These are phyloP conservation scores for Niebla homalea DNA, from an alignment of 495 filamentous ascomycete genomes.

Conservation along the genomic window DNA sequence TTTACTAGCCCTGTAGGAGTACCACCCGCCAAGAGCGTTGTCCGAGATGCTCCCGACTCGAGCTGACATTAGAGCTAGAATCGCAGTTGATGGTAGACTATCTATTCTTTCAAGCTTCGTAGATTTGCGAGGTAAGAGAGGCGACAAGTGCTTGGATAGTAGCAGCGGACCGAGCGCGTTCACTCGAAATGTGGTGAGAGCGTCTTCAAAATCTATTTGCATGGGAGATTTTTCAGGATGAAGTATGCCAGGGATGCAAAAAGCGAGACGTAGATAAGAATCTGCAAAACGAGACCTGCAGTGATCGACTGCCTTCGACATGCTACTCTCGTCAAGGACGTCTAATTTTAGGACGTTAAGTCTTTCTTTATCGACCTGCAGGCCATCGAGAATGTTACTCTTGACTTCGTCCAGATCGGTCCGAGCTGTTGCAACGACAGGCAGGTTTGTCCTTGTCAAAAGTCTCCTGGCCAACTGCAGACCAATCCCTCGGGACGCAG, in stretches of 20 bases:
- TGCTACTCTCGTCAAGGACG: slow-evolving; percentile 34
- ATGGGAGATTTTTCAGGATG: slow-evolving; percentile 58
- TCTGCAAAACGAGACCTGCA: slow-evolving; percentile 17
- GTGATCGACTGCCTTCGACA: slow-evolving; percentile 25
- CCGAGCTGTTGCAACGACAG: slow-evolving; percentile 61
- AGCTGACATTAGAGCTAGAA: slow-evolving; percentile 59
- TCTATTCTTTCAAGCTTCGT: slow-evolving; percentile 9
- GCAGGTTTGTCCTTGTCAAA: slow-evolving; percentile 47
- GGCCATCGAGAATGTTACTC: slow-evolving; percentile 37
- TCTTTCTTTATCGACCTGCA: slow-evolving; percentile 32
- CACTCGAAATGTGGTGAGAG: slow-evolving; percentile 48
- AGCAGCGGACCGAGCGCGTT: slow-evolving; percentile 65
- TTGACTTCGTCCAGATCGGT: slow-evolving; percentile 38
- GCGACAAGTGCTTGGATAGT: slow-evolving; percentile 58
- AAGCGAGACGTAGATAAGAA: slow-evolving; percentile 46
- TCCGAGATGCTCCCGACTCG: slow-evolving; percentile 63
- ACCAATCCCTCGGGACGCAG: slow-evolving; percentile 64
- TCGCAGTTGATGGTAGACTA: slow-evolving; percentile 32
- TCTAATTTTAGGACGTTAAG: slow-evolving; percentile 46
- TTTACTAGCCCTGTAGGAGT: slow-evolving; percentile 63
- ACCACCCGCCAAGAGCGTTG: slow-evolving; percentile 59
- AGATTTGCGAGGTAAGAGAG: slow-evolving; percentile 47
- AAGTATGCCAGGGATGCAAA: slow-evolving; percentile 60
- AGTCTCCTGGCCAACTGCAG: slow-evolving; percentile 56
- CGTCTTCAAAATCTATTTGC: slow-evolving; percentile 42